A percentile compares a stretch with the other conserved stretches of the same genome.
phyloP scores from a whole-genome alignment of 1,284 basidiomycete species.

The Anthracocystis panici-leucophaei region DNA sequence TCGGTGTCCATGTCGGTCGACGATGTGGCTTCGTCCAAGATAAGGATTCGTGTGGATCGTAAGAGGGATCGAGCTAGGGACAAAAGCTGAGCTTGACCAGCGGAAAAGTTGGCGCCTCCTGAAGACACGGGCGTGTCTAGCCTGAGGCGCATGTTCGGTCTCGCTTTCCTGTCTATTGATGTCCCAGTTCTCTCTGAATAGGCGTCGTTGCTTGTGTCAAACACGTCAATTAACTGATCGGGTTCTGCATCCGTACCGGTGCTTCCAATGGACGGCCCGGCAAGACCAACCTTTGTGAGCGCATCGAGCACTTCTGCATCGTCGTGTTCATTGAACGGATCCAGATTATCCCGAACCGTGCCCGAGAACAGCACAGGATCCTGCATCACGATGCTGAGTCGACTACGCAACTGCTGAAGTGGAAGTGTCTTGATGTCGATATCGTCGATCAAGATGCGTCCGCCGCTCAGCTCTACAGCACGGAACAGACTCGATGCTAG shows the following conservation, averaged over 20 bases:
- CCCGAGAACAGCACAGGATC: conserved; percentile 87
- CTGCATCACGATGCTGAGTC: conserved; percentile 72
- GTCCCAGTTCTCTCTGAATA: not conserved
- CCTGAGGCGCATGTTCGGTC: conserved; percentile 70
- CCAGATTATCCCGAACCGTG: conserved; percentile 85
- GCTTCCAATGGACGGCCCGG: conserved; percentile 61
- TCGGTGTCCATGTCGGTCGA: conserved; percentile 47
- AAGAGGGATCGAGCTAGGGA: conserved; percentile 81
- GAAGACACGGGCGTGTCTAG: conserved; percentile 81
- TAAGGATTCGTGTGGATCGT: conserved; percentile 80
- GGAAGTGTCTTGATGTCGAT: conserved; percentile 56
- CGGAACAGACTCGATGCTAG: conserved; percentile 42
- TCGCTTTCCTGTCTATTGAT: not conserved
- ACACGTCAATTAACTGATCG: conserved; percentile 70
- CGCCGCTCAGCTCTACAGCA: conserved; percentile 49
- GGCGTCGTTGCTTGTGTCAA: conserved; percentile 23
- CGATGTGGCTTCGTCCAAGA: conserved; percentile 83
- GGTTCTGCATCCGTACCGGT: not conserved
- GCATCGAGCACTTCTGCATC: conserved; percentile 81
- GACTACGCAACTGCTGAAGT: conserved; percentile 64
- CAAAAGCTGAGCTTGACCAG: conserved; percentile 85
- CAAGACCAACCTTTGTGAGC: conserved; percentile 31
- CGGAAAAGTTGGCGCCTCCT: conserved; percentile 85
- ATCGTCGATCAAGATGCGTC: conserved; percentile 62
- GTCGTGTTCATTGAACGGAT: conserved; percentile 85